These are phyloP conservation scores for Zopfochytrium polystomum DNA, from an alignment of 371 early-diverging fungal genomes.

Conservation along the genomic window DNA sequence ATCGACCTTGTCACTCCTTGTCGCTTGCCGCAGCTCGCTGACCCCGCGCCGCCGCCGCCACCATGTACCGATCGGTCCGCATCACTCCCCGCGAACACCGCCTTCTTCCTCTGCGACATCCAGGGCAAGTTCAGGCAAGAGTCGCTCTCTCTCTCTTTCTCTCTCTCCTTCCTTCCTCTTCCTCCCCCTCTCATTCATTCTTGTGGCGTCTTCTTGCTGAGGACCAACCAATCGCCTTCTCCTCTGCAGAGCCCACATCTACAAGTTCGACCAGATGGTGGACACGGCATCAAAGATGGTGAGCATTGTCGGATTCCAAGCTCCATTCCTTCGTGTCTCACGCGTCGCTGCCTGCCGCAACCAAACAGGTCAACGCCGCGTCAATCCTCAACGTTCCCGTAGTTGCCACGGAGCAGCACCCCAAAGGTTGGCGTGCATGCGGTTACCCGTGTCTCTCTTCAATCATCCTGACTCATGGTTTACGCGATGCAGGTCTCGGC, in stretches of 20 bases:
- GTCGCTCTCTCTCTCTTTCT: background rate
- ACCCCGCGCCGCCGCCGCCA: too few species aligned
- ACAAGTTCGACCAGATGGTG: slow-evolving; percentile 75
- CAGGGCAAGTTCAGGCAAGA: slow-evolving; percentile 78
- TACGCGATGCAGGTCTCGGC: slow-evolving; percentile 59
- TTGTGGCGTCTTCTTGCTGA: too few species aligned
- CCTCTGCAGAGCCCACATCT: slow-evolving; percentile 55
- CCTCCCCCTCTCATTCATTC: too few species aligned
- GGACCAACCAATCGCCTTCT: too few species aligned
- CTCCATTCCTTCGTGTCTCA: background rate
- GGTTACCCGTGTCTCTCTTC: background rate
- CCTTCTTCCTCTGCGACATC: slow-evolving; percentile 91
- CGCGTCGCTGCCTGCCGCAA: slow-evolving; percentile 26
- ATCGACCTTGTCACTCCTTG: too few species aligned
- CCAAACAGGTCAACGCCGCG: slow-evolving; percentile 47
- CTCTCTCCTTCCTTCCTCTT: background rate
- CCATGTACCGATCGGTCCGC: too few species aligned
- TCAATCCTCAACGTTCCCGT: slow-evolving; percentile 75
- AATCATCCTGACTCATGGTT: slow-evolving; percentile 1
- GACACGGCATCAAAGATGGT: slow-evolving; percentile 89
- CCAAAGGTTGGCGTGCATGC: slow-evolving; percentile 54
- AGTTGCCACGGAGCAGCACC: slow-evolving; percentile 86
- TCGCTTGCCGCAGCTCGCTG: too few species aligned
- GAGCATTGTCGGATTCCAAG: background rate
- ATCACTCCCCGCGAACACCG: too few species aligned